phyloP scores from a whole-genome alignment of 129 eudicot genomes.

The Logfia minima region DNA sequence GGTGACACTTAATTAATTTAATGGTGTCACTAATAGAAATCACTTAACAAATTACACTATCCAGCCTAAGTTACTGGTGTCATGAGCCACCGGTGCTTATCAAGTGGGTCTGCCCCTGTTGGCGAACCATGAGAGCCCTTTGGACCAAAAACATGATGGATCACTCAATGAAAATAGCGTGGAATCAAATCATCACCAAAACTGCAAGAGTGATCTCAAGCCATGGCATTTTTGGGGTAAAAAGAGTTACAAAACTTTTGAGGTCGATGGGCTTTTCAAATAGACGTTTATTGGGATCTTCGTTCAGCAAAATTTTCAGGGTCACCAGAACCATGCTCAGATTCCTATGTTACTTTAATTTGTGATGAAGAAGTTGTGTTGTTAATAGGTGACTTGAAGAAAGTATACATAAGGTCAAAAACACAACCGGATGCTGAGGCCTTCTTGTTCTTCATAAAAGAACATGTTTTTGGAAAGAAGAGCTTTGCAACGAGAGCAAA shows the following conservation, averaged over 20 bases:
- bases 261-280: constrained; percentile 63
- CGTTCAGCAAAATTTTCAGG: constrained; percentile 74
- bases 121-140: constrained; percentile 70
- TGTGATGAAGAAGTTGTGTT: constrained; percentile 83
- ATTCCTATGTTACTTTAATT: constrained; percentile 73
- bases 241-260: constrained; percentile 70
- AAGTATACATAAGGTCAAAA: constrained; percentile 68
- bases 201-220: constrained; percentile 80
- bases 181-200: constrained; percentile 41
- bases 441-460: constrained; percentile 57
- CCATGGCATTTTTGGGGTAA: constrained; percentile 99
- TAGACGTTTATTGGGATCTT: constrained; percentile 83
- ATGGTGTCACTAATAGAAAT: too few relatives aligned
- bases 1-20: too few relatives aligned
- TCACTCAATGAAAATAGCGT: constrained; percentile 55
- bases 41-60: too few relatives aligned
- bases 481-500: constrained; percentile 68
- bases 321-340: constrained; percentile 76
- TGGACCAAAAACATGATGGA: constrained; percentile 84
- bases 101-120: too few relatives aligned
- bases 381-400: constrained; percentile 68
- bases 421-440: constrained; percentile 63
- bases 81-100: too few relatives aligned
- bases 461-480: constrained; percentile 72
- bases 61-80: too few relatives aligned